Conservation (phyloP, 768 basidiomycete species). For the Pleurotus platypus region DNA sequence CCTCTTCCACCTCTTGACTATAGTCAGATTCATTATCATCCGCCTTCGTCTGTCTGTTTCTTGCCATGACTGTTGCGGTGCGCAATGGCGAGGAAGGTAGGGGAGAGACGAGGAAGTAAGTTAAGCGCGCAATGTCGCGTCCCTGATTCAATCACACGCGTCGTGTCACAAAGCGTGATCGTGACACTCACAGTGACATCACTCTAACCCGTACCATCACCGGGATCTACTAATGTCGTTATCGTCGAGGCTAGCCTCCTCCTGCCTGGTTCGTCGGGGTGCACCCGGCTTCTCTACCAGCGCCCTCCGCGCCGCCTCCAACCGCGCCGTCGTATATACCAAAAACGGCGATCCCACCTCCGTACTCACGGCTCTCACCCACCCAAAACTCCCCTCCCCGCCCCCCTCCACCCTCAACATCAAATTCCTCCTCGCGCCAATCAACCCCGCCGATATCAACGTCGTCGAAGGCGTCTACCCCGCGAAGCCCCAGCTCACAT, state of each 20-base stretch:
- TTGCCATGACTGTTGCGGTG: background rate
- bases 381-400: slow-evolving; percentile 50
- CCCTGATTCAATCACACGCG: background rate
- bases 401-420: slow-evolving; percentile 58
- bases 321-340: slow-evolving; percentile 67
- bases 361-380: slow-evolving; percentile 54
- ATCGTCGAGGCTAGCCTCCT: background rate
- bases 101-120: slow-evolving; percentile 1
- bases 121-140: background rate
- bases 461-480: slow-evolving; percentile 85
- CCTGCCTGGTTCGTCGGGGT: background rate
- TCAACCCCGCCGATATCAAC: slow-evolving; percentile 83
- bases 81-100: background rate
- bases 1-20: background rate
- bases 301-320: slow-evolving; percentile 18
- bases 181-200: background rate
- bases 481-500: slow-evolving; percentile 42
- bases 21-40: background rate
- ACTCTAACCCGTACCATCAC: background rate
- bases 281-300: slow-evolving; percentile 25
- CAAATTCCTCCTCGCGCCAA: slow-evolving; percentile 64
- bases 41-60: background rate
- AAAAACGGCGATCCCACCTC: slow-evolving; percentile 55
- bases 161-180: background rate
- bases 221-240: background rate